Conservation (phyloP, 345 rosid genomes). For the Pseudoturritis turrita region DNA sequence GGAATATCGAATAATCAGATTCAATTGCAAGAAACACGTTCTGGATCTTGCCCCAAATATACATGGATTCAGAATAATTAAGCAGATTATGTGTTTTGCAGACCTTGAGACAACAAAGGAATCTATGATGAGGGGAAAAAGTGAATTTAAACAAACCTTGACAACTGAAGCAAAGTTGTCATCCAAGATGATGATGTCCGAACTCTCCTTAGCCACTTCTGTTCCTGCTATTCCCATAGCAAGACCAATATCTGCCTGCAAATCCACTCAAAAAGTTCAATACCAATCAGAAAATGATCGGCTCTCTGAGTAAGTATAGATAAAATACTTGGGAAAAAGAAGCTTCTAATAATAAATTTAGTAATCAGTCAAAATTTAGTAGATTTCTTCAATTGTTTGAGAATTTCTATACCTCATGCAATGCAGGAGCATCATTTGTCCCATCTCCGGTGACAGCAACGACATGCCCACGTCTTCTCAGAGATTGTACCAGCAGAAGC, state of each 20-base stretch:
- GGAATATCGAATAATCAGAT: background rate
- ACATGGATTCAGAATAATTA: background rate
- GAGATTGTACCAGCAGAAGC: conserved; percentile 77
- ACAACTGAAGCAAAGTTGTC: conserved; percentile 93
- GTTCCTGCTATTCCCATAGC: conserved; percentile 99
- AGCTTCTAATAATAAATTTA: too few relatives aligned
- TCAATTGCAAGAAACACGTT: background rate
- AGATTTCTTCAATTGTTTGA: background rate
- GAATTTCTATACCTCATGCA: conserved; percentile 62
- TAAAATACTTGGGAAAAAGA: background rate
- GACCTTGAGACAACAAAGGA: background rate
- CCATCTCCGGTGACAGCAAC: conserved; percentile 97
- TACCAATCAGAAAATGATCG: background rate
- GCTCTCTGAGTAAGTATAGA: background rate
- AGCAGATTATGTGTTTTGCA: background rate
- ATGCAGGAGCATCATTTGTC: conserved; percentile 91
- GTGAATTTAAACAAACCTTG: conserved; percentile 42
- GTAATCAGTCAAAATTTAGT: background rate
- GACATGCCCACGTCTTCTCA: conserved; percentile 64
- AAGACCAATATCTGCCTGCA: conserved; percentile 96
- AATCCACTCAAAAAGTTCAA: conserved; percentile 5
- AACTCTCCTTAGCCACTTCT: conserved; percentile 98
- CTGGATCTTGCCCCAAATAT: background rate
- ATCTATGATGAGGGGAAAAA: background rate
- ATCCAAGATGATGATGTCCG: conserved; percentile 92